phyloP scores from a whole-genome alignment of 805 yeast genomes.

The Yarrowia keelungensis region DNA sequence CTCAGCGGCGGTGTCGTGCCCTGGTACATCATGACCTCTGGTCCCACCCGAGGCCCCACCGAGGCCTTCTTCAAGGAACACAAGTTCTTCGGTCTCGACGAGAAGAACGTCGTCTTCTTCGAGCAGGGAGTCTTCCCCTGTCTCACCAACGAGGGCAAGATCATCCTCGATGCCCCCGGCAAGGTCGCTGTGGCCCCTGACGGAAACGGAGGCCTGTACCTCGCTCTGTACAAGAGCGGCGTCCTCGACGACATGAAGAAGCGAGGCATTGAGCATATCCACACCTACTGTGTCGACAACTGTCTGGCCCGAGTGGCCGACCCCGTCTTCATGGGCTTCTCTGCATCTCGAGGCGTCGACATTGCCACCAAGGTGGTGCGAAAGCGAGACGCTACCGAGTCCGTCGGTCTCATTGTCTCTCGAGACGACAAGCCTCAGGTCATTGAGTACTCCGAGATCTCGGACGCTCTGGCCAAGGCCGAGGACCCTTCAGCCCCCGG shows the following conservation, averaged over 20 bases:
- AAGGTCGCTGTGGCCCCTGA: slow-evolving; percentile 87
- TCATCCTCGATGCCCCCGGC: slow-evolving; percentile 64
- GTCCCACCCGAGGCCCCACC: slow-evolving; percentile 80
- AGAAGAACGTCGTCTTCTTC: slow-evolving; percentile 73
- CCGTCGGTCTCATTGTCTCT: slow-evolving; percentile 87
- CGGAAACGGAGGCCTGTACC: slow-evolving; percentile 97
- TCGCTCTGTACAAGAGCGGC: slow-evolving; percentile 71
- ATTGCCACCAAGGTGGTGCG: slow-evolving; percentile 95
- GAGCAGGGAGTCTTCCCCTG: slow-evolving; percentile 97
- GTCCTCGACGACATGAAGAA: slow-evolving; percentile 69
- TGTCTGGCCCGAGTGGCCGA: slow-evolving; percentile 91
- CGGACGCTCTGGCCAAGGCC: slow-evolving; percentile 72
- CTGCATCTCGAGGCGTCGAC: slow-evolving; percentile 68
- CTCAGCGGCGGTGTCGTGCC: slow-evolving; percentile 58
- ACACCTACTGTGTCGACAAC: slow-evolving; percentile 97
- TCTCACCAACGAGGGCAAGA: slow-evolving; percentile 72
- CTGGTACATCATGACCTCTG: slow-evolving; percentile 96
- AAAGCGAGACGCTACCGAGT: slow-evolving; percentile 84
- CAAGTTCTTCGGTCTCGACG: slow-evolving; percentile 72
- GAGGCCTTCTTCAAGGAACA: slow-evolving; percentile 69
- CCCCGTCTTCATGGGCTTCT: slow-evolving; percentile 86
- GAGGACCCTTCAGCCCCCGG: slow-evolving; percentile 59
- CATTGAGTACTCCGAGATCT: slow-evolving; percentile 92
- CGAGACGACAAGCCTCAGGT: slow-evolving; percentile 75
- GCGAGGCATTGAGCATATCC: slow-evolving; percentile 84